These are phyloP conservation scores for Trametes cubensis DNA, from an alignment of 768 basidiomycete genomes.

Conservation along the genomic window DNA sequence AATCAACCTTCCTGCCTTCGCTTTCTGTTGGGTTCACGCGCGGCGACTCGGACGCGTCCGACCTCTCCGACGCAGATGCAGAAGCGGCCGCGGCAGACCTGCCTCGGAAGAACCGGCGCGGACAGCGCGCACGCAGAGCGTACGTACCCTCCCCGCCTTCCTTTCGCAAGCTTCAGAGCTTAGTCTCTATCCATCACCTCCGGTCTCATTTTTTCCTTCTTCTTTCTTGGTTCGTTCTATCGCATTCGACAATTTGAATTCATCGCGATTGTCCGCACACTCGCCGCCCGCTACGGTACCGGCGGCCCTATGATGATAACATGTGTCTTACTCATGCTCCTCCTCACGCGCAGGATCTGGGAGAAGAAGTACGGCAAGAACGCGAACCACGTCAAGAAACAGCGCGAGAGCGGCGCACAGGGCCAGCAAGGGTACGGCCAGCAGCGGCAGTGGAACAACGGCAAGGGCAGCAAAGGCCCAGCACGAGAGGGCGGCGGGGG, in stretches of 20 bases:
- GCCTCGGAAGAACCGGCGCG: constrained; percentile 75
- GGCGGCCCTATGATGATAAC: background rate
- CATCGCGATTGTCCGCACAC: background rate
- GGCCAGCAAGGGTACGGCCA: constrained; percentile 8
- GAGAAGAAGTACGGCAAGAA: constrained; percentile 93
- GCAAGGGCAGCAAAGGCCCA: background rate
- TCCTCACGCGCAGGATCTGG: constrained; percentile 72
- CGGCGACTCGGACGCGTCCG: constrained; percentile 79
- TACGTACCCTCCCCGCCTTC: constrained; percentile 44
- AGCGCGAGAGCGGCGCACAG: constrained; percentile 29
- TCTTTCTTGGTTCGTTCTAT: no score
- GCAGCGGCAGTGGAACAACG: background rate
- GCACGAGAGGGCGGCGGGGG: background rate
- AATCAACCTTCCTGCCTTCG: constrained; percentile 83
- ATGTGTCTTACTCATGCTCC: background rate
- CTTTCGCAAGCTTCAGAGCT: background rate
- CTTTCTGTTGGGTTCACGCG: constrained; percentile 83
- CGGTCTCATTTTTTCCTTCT: background rate
- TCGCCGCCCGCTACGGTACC: background rate
- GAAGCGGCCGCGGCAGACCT: constrained; percentile 53
- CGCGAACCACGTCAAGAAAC: constrained; percentile 88
- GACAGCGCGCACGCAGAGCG: constrained; percentile 93
- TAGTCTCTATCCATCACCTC: constrained; percentile 11
- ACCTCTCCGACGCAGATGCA: constrained; percentile 68
- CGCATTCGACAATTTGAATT: no score